Base-by-base conservation (phyloP, 257 asterid genomes). In the Solanum paucissectum region DNA sequence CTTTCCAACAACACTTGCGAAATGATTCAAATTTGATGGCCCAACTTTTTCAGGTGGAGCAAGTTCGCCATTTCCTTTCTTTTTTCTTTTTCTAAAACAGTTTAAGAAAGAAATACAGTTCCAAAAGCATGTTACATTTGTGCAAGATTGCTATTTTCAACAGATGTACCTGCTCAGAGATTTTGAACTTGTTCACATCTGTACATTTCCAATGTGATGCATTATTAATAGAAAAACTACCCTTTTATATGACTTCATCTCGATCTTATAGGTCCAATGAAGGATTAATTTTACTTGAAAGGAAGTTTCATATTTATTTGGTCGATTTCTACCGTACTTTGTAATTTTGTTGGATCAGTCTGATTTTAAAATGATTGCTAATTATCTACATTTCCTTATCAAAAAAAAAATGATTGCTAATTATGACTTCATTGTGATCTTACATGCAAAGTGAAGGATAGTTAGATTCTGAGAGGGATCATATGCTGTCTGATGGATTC, bases 1-100 rank as follows among this genome's bases (percentile, higher is more conserved):
- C 99, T 69, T 95, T 95, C 93, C 99, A 97, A 92, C 98, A 94
- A 92, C 98, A 95, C 87, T 34, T 97, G 77, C 95, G 99, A 68
- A 91, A 92, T 58, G 99, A 95, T 92, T 91, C 99, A 86, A 93
- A 94, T 92, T 33, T 93, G 89, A 95, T 97, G 98, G 94, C 96
- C 85, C 99, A 93, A 72, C 92, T 97, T 73, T 94, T 97, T 91
- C 99, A 95, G 98, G 99, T 97, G 91, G 68, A 64, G 86, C 83
- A 73, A 89, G 40, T 82, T 82, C 7, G 20, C 69, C 42, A 49
- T 81, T 81, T 81, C 18, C 20, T 25, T 81, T 81, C 18, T 9
- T 29, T 29, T 81, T 44, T 25, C 32, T 1, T 82, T 82, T 74
- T 52, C 40, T 46, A 46, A 81, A 82, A 49, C 42, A 49, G 36